Percentiles rank a stretch among this genome's conserved stretches.
Conservation (phyloP, 192 early-diverging fungal species). For the Lobosporangium transversale region DNA sequence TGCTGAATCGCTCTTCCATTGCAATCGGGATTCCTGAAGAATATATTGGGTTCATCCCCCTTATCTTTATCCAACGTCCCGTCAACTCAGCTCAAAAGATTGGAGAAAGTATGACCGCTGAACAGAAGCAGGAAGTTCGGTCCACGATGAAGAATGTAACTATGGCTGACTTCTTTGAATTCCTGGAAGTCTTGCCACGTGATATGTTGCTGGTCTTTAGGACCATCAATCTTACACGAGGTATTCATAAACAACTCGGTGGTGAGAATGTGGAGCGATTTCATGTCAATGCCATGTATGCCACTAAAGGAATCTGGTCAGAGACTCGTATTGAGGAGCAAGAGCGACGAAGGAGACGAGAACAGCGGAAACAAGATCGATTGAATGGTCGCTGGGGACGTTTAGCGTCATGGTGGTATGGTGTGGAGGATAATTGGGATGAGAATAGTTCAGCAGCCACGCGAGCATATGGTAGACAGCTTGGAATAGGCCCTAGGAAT, state of each 20-base stretch:
- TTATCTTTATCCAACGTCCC: constrained; percentile 60
- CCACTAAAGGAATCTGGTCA: constrained; percentile 59
- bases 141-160: constrained; percentile 53
- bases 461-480: constrained; percentile 30
- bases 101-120: constrained; percentile 52
- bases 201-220: constrained; percentile 66
- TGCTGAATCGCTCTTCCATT: constrained; percentile 36
- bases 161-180: constrained; percentile 61
- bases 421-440: constrained; percentile 19
- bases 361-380: constrained; percentile 24
- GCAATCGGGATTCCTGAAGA: constrained; percentile 50
- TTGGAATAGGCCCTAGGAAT: constrained; percentile 45
- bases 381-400: constrained; percentile 30
- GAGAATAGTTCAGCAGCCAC: constrained; percentile 42
- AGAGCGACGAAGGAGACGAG: constrained; percentile 19
- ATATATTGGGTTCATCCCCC: constrained; percentile 54
- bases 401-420: constrained; percentile 40
- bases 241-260: constrained; percentile 61
- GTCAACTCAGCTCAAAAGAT: constrained; percentile 46
- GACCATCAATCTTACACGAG: constrained; percentile 59
- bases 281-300: constrained; percentile 56
- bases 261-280: constrained; percentile 60
- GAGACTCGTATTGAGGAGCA: constrained; percentile 56
- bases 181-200: constrained; percentile 61
- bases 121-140: constrained; percentile 39